phyloP scores from a whole-genome alignment of 164 flowering plant genomes.

The Protea cynaroides region DNA sequence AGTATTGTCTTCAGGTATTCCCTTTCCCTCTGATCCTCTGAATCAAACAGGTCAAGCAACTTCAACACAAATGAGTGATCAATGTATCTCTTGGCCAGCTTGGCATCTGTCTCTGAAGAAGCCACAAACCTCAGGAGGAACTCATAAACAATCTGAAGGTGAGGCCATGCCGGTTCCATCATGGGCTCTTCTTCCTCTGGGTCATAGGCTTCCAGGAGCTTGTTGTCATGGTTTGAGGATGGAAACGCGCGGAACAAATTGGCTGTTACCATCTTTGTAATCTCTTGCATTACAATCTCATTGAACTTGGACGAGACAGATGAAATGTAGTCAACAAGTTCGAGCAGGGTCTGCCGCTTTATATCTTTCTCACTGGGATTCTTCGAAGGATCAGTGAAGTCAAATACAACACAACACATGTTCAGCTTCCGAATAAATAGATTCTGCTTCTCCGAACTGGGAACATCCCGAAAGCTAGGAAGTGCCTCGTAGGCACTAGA shows the following conservation, averaged over 20 bases:
- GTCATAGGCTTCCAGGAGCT: background rate
- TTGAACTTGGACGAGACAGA: background rate
- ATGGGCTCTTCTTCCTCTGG: background rate
- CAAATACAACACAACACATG: background rate
- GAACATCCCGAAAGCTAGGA: background rate
- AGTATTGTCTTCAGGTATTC: background rate
- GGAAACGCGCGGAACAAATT: background rate
- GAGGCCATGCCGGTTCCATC: background rate
- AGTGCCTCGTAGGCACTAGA: background rate
- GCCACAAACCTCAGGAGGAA: constrained; percentile 1
- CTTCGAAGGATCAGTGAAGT: background rate
- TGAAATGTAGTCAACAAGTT: background rate
- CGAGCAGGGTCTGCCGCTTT: background rate
- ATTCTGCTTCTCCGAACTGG: background rate
- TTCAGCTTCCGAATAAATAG: background rate
- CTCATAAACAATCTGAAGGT: background rate
- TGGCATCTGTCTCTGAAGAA: background rate
- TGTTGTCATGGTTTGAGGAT: background rate
- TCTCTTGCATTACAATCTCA: background rate
- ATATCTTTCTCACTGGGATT: background rate
- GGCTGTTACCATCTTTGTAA: background rate
- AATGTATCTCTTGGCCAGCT: constrained; percentile 1
- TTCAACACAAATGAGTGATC: constrained; percentile 1
- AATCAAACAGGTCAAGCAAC: background rate
- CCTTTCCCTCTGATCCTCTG: background rate